Base-by-base conservation (phyloP, 345 rosid genomes). In the Lenwebbia sp. region DNA sequence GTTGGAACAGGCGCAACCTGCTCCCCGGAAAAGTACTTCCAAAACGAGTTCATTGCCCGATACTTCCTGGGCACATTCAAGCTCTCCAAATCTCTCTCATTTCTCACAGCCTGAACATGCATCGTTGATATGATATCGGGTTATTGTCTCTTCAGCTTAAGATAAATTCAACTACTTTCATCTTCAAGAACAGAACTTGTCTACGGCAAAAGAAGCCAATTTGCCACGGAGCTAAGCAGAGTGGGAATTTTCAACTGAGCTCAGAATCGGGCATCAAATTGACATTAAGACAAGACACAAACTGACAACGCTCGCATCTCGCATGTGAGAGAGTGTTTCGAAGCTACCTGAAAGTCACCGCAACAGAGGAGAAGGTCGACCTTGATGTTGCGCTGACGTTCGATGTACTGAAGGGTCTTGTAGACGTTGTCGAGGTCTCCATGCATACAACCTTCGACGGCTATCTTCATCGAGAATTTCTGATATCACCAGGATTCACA, bases 361-460 rank as follows among this genome's bases (percentile, higher is more conserved):
- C 99, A 97, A 88, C 98, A 96, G 88, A 96, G 94, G 82, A 97
- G 99, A 87, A 97, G 96, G 90, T 97, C 98, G 91, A 97, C 89
- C 91, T 95, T 94, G 87, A 92, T 94, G 86, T 88, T 82, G 87
- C 93, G 90, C 85, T 88, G 85, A 58, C 85, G 90, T 87, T 96
- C 95, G 22, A 92, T 88, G 89, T 88, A 90, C 84, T 90, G 88
- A 15, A 97, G 90, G 10, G 99, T 97, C 17, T 82, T 88, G 90
- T 93, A 97, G 22, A 97, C 99, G 65, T 88, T 93, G 87, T 97
- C 99, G 3, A 96, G 94, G 87, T 94, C 99, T 56, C 99, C 99
- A 52, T 97, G 99, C 96, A 97, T 96, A 87, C 99, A 97, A 33
- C 99, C 99, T 91, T 97, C 99, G 33, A 95, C 92, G 55, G 99